A percentile compares a stretch with the other conserved stretches of the same genome.
Evolutionary conservation across 192 early-diverging fungal species (phyloP).

Genomic region (Anaeromyces robustus): DNA sequence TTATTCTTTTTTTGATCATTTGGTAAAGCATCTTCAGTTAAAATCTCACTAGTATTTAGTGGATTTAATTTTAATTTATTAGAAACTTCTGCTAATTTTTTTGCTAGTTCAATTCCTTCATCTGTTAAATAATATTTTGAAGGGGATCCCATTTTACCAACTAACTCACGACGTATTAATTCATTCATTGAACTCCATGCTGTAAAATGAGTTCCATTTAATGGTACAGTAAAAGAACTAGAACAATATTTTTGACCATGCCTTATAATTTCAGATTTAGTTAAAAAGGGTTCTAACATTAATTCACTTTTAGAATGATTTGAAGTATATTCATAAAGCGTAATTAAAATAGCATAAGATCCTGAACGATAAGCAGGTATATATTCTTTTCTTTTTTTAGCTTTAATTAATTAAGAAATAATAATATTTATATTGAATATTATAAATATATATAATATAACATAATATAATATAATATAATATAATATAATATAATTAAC

Average conservation of each 20-base stretch:
- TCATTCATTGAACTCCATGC: slow-evolving; percentile 68
- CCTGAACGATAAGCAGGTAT: slow-evolving; percentile 63
- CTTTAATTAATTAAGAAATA: not conserved
- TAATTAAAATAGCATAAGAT: slow-evolving; percentile 62
- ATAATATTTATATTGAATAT: no score
- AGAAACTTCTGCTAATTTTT: slow-evolving; percentile 20
- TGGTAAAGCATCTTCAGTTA: not conserved
- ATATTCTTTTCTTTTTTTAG: slow-evolving; percentile 28
- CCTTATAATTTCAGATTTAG: slow-evolving; percentile 54
- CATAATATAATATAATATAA: no score
- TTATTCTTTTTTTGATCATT: not conserved
- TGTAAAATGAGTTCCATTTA: slow-evolving; percentile 33
- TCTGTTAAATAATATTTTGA: slow-evolving; percentile 53
- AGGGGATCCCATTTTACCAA: slow-evolving; percentile 40
- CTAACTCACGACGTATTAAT: slow-evolving; percentile 48
- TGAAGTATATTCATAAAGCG: slow-evolving; percentile 26
- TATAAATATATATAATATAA: no score
- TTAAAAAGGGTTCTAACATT: slow-evolving; percentile 18
- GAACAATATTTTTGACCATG: slow-evolving; percentile 49
- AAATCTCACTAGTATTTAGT: not conserved
- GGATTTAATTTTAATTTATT: slow-evolving; percentile 10
- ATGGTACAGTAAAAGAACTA: slow-evolving; percentile 40
- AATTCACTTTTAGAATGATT: slow-evolving; percentile 1
- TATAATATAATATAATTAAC: no score
- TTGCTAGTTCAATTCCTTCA: slow-evolving; percentile 46